Evolutionary conservation across 2,329 filamentous ascomycete species (phyloP).

Genomic region (Epichloe gansuensis): DNA sequence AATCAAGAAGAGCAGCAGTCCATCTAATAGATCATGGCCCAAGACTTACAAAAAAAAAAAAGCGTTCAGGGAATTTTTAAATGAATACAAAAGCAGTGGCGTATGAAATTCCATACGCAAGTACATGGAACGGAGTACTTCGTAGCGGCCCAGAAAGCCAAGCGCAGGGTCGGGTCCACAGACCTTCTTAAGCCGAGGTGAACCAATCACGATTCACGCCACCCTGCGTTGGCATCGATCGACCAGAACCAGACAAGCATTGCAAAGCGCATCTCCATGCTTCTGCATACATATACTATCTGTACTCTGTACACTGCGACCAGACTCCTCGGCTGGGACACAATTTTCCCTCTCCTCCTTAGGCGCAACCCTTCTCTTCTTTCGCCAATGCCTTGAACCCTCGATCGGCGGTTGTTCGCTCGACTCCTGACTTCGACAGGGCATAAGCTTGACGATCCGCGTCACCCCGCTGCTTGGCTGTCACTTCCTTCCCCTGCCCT

Average conservation of each 20-base stretch:
- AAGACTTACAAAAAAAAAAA: too few species aligned
- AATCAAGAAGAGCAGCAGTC: too few species aligned
- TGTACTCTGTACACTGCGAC: too few species aligned
- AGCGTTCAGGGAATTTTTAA: too few species aligned
- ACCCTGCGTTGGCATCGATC: background rate
- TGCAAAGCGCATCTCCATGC: background rate
- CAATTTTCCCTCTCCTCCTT: background rate
- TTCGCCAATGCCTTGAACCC: background rate
- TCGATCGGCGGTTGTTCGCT: background rate
- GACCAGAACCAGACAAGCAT: background rate
- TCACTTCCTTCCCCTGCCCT: background rate
- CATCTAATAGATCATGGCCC: too few species aligned
- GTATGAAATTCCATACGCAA: too few species aligned
- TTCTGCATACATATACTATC: too few species aligned
- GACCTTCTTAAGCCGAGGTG: background rate
- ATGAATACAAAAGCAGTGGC: too few species aligned
- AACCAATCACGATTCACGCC: background rate
- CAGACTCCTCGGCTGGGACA: background rate
- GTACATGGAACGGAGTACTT: too few species aligned
- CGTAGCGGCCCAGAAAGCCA: too few species aligned
- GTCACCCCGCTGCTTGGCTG: background rate
- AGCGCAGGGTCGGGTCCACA: too few species aligned
- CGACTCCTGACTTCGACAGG: background rate
- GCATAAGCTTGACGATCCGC: background rate
- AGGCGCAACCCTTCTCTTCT: background rate